These are phyloP conservation scores for Paecilomyces formosus DNA, from an alignment of 2,329 filamentous ascomycete species.

Conservation along the genomic window DNA sequence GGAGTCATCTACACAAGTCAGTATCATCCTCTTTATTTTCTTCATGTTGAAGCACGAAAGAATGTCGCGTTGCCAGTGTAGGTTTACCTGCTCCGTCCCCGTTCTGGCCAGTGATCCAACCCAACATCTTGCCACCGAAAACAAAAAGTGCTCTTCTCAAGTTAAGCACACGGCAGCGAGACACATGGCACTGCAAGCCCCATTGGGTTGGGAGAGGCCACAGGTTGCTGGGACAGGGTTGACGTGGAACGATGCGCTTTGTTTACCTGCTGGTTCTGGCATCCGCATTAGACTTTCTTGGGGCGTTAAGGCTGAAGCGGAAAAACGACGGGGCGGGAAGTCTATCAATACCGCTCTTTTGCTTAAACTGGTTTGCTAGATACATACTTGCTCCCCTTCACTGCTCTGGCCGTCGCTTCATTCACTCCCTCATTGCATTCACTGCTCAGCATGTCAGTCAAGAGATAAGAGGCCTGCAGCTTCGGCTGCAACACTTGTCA, in stretches of 20 bases:
- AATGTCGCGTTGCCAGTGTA: neutral
- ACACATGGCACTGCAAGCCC: slow-evolving; percentile 11
- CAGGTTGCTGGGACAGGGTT: slow-evolving; percentile 8
- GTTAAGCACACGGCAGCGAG: slow-evolving; percentile 6
- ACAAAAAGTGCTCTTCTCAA: slow-evolving; percentile 4
- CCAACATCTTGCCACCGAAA: slow-evolving; percentile 21
- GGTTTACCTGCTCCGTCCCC: slow-evolving; percentile 15
- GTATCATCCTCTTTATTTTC: neutral
- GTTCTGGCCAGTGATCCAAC: slow-evolving; percentile 25
- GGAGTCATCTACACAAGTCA: slow-evolving; percentile 33
- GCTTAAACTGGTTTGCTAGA: neutral
- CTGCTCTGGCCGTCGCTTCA: slow-evolving; percentile 1
- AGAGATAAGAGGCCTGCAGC: slow-evolving; percentile 34
- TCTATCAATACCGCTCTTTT: slow-evolving; percentile 11
- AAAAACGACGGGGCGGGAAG: slow-evolving; percentile 12
- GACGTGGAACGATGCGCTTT: slow-evolving; percentile 24
- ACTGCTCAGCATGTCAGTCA: slow-evolving; percentile 18
- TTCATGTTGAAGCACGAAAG: slow-evolving; percentile 1
- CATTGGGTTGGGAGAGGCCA: slow-evolving; percentile 9
- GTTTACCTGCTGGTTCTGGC: slow-evolving; percentile 18
- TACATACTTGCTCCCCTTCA: neutral
- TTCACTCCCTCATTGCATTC: slow-evolving; percentile 3
- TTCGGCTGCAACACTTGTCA: slow-evolving; percentile 35
- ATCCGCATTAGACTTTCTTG: neutral
- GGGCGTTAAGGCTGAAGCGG: slow-evolving; percentile 12